Conservation (phyloP, 495 filamentous ascomycete genomes). For the Aspergillus biplanus region DNA sequence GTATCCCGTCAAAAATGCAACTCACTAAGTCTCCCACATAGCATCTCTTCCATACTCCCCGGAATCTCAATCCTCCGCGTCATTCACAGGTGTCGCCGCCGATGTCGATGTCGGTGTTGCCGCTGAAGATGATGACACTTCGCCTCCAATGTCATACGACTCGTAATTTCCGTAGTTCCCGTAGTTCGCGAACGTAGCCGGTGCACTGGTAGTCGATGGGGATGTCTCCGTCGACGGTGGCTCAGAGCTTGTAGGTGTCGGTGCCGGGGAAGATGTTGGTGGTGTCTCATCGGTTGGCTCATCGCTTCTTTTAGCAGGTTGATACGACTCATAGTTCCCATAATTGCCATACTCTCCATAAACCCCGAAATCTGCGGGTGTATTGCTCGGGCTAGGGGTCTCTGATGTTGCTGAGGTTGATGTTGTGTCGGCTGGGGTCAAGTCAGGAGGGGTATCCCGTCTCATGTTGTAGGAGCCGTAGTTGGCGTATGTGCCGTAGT, state of each 20-base stretch:
- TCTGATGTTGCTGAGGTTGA: no score
- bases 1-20: no score
- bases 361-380: not conserved
- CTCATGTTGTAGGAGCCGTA: conserved; percentile 20
- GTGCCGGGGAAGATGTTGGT: not conserved
- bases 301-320: conserved; percentile 2
- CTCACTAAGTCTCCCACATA: not conserved
- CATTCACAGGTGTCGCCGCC: not conserved
- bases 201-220: conserved; percentile 5
- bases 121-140: not conserved
- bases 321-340: conserved; percentile 16
- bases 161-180: conserved; percentile 16
- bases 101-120: not conserved
- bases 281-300: not conserved
- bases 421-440: not conserved
- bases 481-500: conserved; percentile 21
- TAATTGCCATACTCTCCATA: conserved; percentile 22
- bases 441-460: conserved; percentile 1
- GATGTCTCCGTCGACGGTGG: not conserved
- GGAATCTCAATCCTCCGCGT: conserved; percentile 10
- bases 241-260: not conserved
- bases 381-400: not conserved
- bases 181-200: conserved; percentile 10
- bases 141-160: conserved; percentile 3
- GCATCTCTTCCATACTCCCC: not conserved